A percentile compares a stretch with the other conserved stretches of the same genome.
phyloP scores from a whole-genome alignment of 345 rosid species.

The Atalantia buxifolia region DNA sequence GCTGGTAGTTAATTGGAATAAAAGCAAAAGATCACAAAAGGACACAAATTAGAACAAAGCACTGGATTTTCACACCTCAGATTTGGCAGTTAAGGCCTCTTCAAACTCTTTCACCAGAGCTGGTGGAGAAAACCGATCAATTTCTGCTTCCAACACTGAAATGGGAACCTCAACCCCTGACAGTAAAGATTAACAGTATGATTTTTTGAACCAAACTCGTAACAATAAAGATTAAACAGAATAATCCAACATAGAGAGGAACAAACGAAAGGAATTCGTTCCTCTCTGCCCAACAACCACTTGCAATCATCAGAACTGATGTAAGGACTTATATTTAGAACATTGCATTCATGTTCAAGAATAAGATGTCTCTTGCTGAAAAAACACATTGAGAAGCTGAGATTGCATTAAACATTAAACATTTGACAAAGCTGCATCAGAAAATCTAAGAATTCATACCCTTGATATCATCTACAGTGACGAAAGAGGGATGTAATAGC shows the following conservation, averaged over 20 bases:
- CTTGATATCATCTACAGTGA: conserved; percentile 64
- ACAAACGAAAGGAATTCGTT: not conserved
- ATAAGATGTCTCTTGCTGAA: not conserved
- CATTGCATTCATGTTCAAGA: not conserved
- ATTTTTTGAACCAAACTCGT: not conserved
- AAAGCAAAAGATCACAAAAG: not conserved
- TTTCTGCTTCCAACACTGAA: conserved; percentile 50
- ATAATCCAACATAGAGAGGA: not conserved
- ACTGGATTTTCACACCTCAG: conserved; percentile 34
- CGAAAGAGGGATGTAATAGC: conserved; percentile 71
- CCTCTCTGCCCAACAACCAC: not conserved
- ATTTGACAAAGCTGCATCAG: too few relatives aligned
- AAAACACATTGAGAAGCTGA: not conserved
- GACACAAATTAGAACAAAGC: not conserved
- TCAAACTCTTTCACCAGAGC: conserved; percentile 45
- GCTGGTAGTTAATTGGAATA: not conserved
- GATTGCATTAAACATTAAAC: not conserved
- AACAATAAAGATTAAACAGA: not conserved
- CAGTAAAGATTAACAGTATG: not conserved
- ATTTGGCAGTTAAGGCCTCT: conserved; percentile 31
- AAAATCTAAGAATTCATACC: conserved; percentile 34
- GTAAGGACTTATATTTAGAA: not conserved
- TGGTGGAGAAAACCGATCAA: conserved; percentile 40
- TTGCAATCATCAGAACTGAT: not conserved
- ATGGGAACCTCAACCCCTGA: conserved; percentile 49